Evolutionary conservation across 2,329 filamentous ascomycete species (phyloP).

Genomic region (Colletotrichum endophyticum): DNA sequence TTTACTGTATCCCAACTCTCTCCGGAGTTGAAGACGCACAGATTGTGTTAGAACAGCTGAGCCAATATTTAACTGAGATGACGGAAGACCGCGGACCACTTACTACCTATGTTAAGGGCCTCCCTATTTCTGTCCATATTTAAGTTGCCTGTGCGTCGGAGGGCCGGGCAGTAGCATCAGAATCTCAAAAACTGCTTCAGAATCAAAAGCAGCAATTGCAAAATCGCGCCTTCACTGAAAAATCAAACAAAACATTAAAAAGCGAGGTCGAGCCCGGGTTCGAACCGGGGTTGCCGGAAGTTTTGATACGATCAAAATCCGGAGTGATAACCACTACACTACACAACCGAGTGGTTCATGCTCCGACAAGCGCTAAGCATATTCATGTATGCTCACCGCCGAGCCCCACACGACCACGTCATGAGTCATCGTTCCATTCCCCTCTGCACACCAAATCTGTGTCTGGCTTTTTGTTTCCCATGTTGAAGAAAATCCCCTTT

Average conservation of each 20-base stretch:
- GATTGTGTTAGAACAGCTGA: neutral
- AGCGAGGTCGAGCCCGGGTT: conserved; percentile 19
- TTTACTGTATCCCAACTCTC: neutral
- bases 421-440: neutral
- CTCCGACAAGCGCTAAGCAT: fast-evolving
- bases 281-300: conserved; percentile 21
- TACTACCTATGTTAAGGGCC: too few species aligned
- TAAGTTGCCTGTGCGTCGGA: neutral
- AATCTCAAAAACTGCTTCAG: fast-evolving
- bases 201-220: fast-evolving
- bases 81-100: too few species aligned
- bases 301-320: conserved; percentile 17
- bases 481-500: neutral
- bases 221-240: fast-evolving
- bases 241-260: neutral
- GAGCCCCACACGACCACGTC: neutral
- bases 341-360: neutral
- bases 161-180: fast-evolving
- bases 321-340: conserved; percentile 23
- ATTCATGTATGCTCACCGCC: fast-evolving
- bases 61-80: neutral
- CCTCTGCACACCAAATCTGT: fast-evolving
- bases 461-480: neutral
- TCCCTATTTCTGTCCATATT: too few species aligned
- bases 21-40: neutral